Evolutionary conservation across 805 yeast genomes (phyloP), one percentile per base, ranked within the genome.

Genomic region (Tetrapisispora nanseiensis): DNA sequence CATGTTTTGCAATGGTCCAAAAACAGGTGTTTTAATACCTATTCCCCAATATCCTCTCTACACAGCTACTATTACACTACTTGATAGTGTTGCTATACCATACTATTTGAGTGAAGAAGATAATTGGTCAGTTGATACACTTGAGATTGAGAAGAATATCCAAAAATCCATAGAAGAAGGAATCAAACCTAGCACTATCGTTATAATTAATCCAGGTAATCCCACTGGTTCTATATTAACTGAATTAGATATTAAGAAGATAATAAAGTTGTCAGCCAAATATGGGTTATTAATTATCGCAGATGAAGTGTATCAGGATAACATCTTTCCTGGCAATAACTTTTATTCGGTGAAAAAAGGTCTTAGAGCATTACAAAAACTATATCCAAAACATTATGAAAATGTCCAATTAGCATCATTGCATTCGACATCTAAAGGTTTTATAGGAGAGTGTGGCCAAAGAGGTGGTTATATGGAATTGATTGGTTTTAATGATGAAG

Each of bases 381-480:
- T 74, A 46, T 70, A 72, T 12, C 68, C 70, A 13, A 78, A 77
- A 9, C 52, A 61, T 21, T 90, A 77, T 62, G 73, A 73, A 36
- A 70, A 78, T 46, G 90, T 92, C 33, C 95, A 86, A 59, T 72
- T 92, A 44, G 97, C 94, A 2, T 89, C 97, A 2, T 67, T 92
- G 51, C 97, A 92, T 65, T 87, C 97, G n/a, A 87, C 95, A 30
- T 90, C 97, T 13, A 92, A 92, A 66, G 99, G 99, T 59, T 86
- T 86, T 52, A 75, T 84, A 51, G 99, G 98, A 45, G 99, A 92
- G 67, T 92, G 99, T 72, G 99, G 99, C 46, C 98, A 92, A 69
- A 81, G 99, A 67, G 99, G 97, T 54, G 99, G 99, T 6, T 92
- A 90, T 69, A 84, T 92, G 92, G 99, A 92, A 65, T 66, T 89